Percentiles rank a stretch among this genome's conserved stretches.
Evolutionary conservation across 257 asterid genomes (phyloP).

Genomic region (Leptodermis oblonga): DNA sequence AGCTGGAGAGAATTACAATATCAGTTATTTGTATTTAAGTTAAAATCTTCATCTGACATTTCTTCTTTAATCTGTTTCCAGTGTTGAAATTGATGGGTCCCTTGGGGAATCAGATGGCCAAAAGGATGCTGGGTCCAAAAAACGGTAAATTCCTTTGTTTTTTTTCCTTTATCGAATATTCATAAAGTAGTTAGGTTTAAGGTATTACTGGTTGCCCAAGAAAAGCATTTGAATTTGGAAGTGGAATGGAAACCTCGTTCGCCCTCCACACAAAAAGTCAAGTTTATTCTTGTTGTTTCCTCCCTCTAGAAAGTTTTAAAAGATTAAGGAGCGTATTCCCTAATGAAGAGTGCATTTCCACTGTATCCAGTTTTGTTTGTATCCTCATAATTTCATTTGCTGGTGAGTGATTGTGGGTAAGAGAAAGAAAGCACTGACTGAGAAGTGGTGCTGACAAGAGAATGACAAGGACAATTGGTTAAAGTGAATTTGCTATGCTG

Average conservation of each 20-base stretch:
- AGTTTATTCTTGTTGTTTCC: neutral
- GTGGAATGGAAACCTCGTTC: conserved; percentile 1
- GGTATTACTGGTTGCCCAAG: neutral
- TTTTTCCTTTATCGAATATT: neutral
- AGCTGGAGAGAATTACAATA: neutral
- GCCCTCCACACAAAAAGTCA: neutral
- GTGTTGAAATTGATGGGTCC: conserved; percentile 67
- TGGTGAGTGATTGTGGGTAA: conserved; percentile 4
- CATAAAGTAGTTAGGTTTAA: neutral
- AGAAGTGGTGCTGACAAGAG: conserved; percentile 9
- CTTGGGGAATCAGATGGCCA: conserved; percentile 54
- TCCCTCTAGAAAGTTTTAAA: neutral
- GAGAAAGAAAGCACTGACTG: conserved; percentile 2
- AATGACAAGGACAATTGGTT: conserved; percentile 1
- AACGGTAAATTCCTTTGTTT: conserved; percentile 49
- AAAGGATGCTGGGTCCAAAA: conserved; percentile 59
- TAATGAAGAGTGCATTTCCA: conserved; percentile 1
- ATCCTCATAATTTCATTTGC: neutral
- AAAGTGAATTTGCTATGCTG: conserved; percentile 4
- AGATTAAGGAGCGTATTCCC: neutral
- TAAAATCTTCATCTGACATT: conserved; percentile 2
- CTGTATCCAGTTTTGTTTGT: neutral
- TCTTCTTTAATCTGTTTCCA: conserved; percentile 22
- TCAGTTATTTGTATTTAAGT: neutral
- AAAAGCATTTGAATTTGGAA: neutral